Base-by-base conservation (phyloP, 2,329 filamentous ascomycete species). In the Arthrocladium fulminans region DNA sequence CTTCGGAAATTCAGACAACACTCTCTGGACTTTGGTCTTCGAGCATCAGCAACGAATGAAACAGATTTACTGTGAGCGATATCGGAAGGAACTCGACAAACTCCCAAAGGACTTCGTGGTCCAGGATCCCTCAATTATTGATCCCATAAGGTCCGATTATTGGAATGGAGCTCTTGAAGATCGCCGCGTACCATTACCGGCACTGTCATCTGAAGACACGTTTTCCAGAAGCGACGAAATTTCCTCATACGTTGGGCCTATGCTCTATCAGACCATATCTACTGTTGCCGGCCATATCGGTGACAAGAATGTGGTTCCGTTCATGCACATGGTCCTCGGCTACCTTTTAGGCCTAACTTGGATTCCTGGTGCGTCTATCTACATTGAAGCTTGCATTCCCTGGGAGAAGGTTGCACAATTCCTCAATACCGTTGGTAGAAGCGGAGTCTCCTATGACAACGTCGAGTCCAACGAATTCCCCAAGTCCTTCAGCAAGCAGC, bases 271-370 rank as follows among this genome's bases (percentile, higher is more conserved):
- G 25, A 71, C 68, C 0, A 63, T 75, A 3, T 59, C 63, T 2
- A 55, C 71, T 10, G 65, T 70, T 23, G 65, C 77, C 9, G 64
- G 65, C 24, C 69, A 73, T n/a, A 59, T 69, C 2, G 69, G 69
- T 3, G 71, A 77, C 50, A 70, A 69, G 30, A 74, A 75, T 49
- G 67, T 76, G 12, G 66, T 79, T 35, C 72, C 77, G 17, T 71
- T 73, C 53, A 65, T 79, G 3, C 76, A 81, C 55, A 63, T 76
- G 23, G 71, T 72, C 37, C 66, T 81, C 17, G 68, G 71, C 10
- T 80, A 79, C 54, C 57, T 80, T 10, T 71, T 66, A 63, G 65
- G 63, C 40, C 51, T 69, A n/a, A 61, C 67, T 8, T 61, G 62
- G 22, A 61, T 66, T 27, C 62, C 63, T 8, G 59, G 57, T 10